Conservation (phyloP, 2,329 filamentous ascomycete species). For the Sarocladium brachiariae region DNA sequence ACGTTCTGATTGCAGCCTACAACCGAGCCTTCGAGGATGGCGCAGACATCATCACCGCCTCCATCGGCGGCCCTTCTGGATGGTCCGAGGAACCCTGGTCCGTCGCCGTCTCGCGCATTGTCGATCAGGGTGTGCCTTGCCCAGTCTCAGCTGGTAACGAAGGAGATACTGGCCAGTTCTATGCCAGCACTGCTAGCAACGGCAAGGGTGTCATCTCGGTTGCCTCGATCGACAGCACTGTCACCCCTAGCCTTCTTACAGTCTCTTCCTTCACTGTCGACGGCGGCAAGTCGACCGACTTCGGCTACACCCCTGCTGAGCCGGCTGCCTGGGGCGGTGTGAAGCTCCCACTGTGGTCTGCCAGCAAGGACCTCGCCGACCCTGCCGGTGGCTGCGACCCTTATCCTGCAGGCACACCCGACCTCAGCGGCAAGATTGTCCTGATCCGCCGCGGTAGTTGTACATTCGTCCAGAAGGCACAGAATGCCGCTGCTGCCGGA, state of each 20-base stretch:
- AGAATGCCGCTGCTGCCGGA: slow-evolving; percentile 45
- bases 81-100: slow-evolving; percentile 48
- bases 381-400: slow-evolving; percentile 44
- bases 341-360: slow-evolving; percentile 41
- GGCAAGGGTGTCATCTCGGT: slow-evolving; percentile 41
- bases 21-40: slow-evolving; percentile 55
- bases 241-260: slow-evolving; percentile 35
- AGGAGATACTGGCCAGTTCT: slow-evolving; percentile 40
- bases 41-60: slow-evolving; percentile 49
- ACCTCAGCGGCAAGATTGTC: slow-evolving; percentile 51
- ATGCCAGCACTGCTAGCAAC: slow-evolving; percentile 39
- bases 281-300: slow-evolving; percentile 24
- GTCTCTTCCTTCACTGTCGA: slow-evolving; percentile 35
- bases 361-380: slow-evolving; percentile 41
- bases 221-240: slow-evolving; percentile 42
- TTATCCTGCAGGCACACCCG: slow-evolving; percentile 45
- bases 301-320: slow-evolving; percentile 36
- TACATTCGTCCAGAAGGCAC: slow-evolving; percentile 46
- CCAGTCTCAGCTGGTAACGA: slow-evolving; percentile 47
- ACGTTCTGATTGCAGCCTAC: slow-evolving; percentile 53
- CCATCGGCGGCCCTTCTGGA: slow-evolving; percentile 43
- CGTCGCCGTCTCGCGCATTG: slow-evolving; percentile 43
- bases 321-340: slow-evolving; percentile 38
- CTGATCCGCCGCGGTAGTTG: slow-evolving; percentile 54
- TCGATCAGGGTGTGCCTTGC: slow-evolving; percentile 45